Conservation (phyloP, 2,329 filamentous ascomycete species). For the Hansfordia pulvinata region DNA sequence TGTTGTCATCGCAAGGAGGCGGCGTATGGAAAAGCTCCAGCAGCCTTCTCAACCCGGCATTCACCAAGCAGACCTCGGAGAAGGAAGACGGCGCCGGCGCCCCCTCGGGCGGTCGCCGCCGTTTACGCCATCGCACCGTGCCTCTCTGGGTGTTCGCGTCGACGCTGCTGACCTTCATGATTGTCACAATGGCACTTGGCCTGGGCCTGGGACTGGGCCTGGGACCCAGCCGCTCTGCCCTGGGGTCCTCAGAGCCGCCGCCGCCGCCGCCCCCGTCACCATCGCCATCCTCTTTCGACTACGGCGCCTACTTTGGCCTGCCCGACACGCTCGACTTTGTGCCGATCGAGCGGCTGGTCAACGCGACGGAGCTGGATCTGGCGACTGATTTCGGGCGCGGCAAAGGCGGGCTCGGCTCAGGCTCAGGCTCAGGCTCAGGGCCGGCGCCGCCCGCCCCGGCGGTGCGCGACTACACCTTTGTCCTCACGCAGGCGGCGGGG, state of each 20-base stretch:
- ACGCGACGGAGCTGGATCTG: conserved; percentile 14
- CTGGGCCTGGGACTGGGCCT: conserved; percentile 11
- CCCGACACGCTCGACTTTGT: conserved; percentile 10
- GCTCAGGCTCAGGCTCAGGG: conserved; percentile 1
- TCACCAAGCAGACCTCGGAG: no score
- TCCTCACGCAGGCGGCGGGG: conserved; percentile 16
- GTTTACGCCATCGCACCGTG: conserved; percentile 6
- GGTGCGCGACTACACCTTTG: conserved; percentile 18
- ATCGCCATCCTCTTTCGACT: no score
- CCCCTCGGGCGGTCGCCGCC: no score
- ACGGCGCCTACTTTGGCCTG: conserved; percentile 10
- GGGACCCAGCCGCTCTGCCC: conserved; percentile 3
- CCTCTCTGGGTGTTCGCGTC: conserved; percentile 9
- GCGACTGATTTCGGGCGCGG: conserved; percentile 10
- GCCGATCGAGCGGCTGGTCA: conserved; percentile 11
- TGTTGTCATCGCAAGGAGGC: no score
- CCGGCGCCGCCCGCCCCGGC: conserved; percentile 1
- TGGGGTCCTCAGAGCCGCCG: conserved; percentile 1
- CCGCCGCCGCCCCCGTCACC: no score
- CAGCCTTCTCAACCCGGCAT: no score
- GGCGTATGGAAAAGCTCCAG: conserved; percentile 7
- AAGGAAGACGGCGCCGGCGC: no score
- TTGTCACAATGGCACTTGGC: conserved; percentile 8
- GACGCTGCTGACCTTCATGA: conserved; percentile 7
- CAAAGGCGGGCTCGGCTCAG: not conserved